Evolutionary conservation across 345 rosid species (phyloP).

Genomic region (Dimocarpus longan): DNA sequence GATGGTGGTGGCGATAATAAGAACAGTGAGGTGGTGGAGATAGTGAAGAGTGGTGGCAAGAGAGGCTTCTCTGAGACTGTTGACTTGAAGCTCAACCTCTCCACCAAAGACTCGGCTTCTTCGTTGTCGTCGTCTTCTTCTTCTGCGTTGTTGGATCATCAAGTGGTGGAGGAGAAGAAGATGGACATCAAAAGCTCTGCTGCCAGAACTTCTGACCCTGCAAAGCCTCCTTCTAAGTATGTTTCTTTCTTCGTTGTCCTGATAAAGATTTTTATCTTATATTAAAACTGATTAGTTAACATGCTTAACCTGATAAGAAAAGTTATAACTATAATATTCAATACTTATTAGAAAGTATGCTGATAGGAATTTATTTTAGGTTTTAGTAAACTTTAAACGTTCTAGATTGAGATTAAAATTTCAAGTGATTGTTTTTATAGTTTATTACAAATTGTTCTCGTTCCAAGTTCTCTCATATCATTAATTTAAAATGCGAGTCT

Average conservation of each 20-base stretch:
- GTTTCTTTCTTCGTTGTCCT: not conserved
- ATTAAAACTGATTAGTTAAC: too few relatives aligned
- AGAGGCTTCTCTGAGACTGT: conserved; percentile 67
- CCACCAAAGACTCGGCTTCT: conserved; percentile 35
- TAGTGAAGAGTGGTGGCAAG: conserved; percentile 46
- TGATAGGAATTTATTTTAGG: too few relatives aligned
- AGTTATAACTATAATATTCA: too few relatives aligned
- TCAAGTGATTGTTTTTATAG: too few relatives aligned
- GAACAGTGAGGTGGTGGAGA: conserved; percentile 6
- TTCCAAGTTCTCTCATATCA: too few relatives aligned
- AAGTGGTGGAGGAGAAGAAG: conserved; percentile 20
- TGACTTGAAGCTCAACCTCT: conserved; percentile 73
- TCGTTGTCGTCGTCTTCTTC: not conserved
- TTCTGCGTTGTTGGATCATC: not conserved
- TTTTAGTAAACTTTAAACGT: too few relatives aligned
- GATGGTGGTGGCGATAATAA: conserved; percentile 15
- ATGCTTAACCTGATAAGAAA: too few relatives aligned
- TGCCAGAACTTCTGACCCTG: conserved; percentile 25
- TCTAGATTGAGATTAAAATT: too few relatives aligned
- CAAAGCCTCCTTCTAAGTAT: conserved; percentile 72
- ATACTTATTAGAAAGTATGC: too few relatives aligned
- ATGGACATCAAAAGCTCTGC: conserved; percentile 35
- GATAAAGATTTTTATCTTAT: too few relatives aligned
- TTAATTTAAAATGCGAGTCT: too few relatives aligned
- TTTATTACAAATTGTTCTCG: too few relatives aligned